phyloP scores from a whole-genome alignment of 352 stramenopile species.

The Saprolegnia parasitica region DNA sequence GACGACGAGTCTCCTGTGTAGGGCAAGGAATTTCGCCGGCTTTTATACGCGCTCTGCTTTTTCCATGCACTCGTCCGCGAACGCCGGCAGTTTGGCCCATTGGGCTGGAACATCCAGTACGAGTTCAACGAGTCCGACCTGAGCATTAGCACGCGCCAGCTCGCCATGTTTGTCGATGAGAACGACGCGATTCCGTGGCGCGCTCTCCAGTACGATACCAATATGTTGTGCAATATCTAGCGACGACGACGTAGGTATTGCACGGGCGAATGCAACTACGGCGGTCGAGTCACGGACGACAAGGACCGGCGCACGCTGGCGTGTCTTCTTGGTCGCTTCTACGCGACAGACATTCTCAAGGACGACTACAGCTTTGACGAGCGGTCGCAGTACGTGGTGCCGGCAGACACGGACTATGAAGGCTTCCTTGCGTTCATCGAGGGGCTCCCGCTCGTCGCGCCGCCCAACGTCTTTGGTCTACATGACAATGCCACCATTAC shows the following conservation, averaged over 20 bases:
- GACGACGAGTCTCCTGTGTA: constrained; percentile 28
- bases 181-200: constrained; percentile 82
- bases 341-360: constrained; percentile 60
- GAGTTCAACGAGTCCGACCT: constrained; percentile 95
- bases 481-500: constrained; percentile 94
- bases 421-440: constrained; percentile 75
- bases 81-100: constrained; percentile 86
- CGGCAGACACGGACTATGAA: constrained; percentile 65
- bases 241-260: constrained; percentile 41
- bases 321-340: constrained; percentile 69
- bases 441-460: constrained; percentile 74
- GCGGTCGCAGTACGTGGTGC: constrained; percentile 61
- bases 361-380: constrained; percentile 68
- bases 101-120: constrained; percentile 96
- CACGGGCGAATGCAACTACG: constrained; percentile 84
- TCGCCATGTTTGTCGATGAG: constrained; percentile 90
- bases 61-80: constrained; percentile 92
- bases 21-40: constrained; percentile 72
- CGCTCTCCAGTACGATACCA: constrained; percentile 39
- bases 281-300: constrained; percentile 79
- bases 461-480: constrained; percentile 89
- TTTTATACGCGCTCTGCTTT: constrained; percentile 89
- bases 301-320: constrained; percentile 75
- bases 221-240: background rate
- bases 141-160: constrained; percentile 87